phyloP scores from a whole-genome alignment of 1,284 basidiomycete species.

The Ustilago lituana region DNA sequence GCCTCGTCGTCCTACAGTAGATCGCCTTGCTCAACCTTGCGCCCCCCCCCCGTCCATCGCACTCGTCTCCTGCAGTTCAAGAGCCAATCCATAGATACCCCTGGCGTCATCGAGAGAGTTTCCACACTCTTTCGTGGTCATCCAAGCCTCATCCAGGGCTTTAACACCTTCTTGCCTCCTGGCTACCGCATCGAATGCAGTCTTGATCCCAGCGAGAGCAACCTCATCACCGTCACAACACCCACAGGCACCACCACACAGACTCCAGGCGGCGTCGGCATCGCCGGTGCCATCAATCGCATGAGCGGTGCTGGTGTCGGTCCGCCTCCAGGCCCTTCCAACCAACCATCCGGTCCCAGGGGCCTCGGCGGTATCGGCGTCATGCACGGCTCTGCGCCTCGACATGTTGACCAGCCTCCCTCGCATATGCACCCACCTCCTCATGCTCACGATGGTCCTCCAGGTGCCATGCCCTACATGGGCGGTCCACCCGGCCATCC shows the following conservation, averaged over 20 bases:
- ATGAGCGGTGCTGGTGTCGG: slow-evolving; percentile 54
- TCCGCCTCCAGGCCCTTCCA: slow-evolving; percentile 26
- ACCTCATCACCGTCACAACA: slow-evolving; percentile 92
- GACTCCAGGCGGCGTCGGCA: slow-evolving; percentile 68
- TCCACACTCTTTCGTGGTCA: slow-evolving; percentile 94
- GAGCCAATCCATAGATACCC: slow-evolving; percentile 82
- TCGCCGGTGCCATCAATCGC: slow-evolving; percentile 60
- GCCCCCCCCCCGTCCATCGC: not conserved
- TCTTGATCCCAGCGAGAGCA: slow-evolving; percentile 72
- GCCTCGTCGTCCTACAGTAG: not conserved
- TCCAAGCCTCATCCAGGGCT: slow-evolving; percentile 92
- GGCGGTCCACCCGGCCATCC: slow-evolving; percentile 33
- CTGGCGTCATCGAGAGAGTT: slow-evolving; percentile 96
- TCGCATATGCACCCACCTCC: slow-evolving; percentile 42
- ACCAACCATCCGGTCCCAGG: slow-evolving; percentile 25
- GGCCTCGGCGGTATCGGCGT: slow-evolving; percentile 39
- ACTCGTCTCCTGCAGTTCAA: slow-evolving; percentile 54
- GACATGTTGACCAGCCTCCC: slow-evolving; percentile 42
- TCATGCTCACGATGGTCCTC: slow-evolving; percentile 33
- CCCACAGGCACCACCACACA: slow-evolving; percentile 81
- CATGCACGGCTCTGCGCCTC: slow-evolving; percentile 38
- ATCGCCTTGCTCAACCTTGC: slow-evolving; percentile 1
- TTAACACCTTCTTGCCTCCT: slow-evolving; percentile 97
- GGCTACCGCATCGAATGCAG: slow-evolving; percentile 96
- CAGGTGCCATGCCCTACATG: slow-evolving; percentile 35